These are phyloP conservation scores for Curvularia verruculosa DNA, from an alignment of 2,329 filamentous ascomycete genomes.

Conservation along the genomic window DNA sequence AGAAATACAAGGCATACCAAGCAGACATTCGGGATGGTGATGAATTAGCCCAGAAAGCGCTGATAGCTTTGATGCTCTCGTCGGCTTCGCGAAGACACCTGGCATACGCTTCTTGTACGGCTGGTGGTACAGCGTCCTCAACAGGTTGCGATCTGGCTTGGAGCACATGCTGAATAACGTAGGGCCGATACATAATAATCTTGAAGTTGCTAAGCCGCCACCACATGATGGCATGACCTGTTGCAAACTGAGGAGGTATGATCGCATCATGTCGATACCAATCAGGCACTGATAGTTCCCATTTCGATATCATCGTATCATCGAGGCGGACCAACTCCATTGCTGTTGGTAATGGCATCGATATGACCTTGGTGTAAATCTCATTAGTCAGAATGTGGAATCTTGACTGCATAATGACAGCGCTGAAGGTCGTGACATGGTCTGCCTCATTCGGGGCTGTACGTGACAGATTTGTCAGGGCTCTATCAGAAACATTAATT, in stretches of 20 bases:
- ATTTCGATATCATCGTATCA: conserved; percentile 48
- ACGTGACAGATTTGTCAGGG: conserved; percentile 43
- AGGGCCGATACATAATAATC: conserved; percentile 58
- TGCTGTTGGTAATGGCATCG: conserved; percentile 52
- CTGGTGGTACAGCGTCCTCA: conserved; percentile 25
- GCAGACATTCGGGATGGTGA: conserved; percentile 51
- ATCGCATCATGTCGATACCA: conserved; percentile 47
- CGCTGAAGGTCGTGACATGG: conserved; percentile 52
- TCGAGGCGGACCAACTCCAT: conserved; percentile 53
- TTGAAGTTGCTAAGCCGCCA: conserved; percentile 56
- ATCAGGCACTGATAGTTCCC: conserved; percentile 46
- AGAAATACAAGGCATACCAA: conserved; percentile 56
- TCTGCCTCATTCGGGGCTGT: conserved; percentile 14
- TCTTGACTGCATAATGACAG: conserved; percentile 52
- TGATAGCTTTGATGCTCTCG: conserved; percentile 50
- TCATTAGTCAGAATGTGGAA: conserved; percentile 55
- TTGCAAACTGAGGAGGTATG: conserved; percentile 47
- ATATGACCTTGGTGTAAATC: conserved; percentile 56
- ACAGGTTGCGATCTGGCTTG: conserved; percentile 24
- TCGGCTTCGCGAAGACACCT: conserved; percentile 53
- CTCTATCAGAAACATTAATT: conserved; percentile 12
- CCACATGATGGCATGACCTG: conserved; percentile 52
- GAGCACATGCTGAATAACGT: conserved; percentile 51
- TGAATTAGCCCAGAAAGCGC: conserved; percentile 48
- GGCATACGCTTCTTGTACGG: conserved; percentile 31